Conservation (phyloP, 2,329 filamentous ascomycete genomes). For the Penicillium sp. region DNA sequence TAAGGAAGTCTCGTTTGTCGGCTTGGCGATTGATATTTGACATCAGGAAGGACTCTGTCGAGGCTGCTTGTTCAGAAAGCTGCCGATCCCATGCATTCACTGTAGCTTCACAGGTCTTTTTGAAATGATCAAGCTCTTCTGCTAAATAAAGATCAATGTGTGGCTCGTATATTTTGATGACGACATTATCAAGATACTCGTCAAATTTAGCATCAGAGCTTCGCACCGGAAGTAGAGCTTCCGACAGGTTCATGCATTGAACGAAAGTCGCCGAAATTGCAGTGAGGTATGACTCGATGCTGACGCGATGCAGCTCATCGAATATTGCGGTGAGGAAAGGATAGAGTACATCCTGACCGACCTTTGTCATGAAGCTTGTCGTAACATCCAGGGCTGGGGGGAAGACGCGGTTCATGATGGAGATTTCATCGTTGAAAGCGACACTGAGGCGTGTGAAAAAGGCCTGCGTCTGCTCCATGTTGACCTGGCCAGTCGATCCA, state of each 20-base stretch:
- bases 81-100: constrained; percentile 89
- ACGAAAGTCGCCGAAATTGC: constrained; percentile 85
- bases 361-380: constrained; percentile 74
- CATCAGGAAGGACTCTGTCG: constrained; percentile 93
- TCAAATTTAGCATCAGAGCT: constrained; percentile 59
- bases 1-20: constrained; percentile 93
- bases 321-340: constrained; percentile 85
- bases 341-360: constrained; percentile 76
- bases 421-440: constrained; percentile 79
- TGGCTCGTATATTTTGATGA: constrained; percentile 77
- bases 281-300: constrained; percentile 75
- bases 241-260: constrained; percentile 75
- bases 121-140: constrained; percentile 87
- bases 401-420: constrained; percentile 79
- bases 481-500: constrained; percentile 64
- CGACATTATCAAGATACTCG: constrained; percentile 64
- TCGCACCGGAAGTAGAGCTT: constrained; percentile 66
- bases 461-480: constrained; percentile 72
- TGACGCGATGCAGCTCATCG: constrained; percentile 78
- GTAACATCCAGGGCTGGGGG: constrained; percentile 68
- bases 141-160: constrained; percentile 92
- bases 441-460: constrained; percentile 76
- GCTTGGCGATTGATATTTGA: constrained; percentile 89
- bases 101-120: constrained; percentile 69
- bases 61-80: constrained; percentile 84